Evolutionary conservation across 805 yeast genomes (phyloP), one percentile per base, ranked within the genome.

Genomic region (Scheffersomyces amazonensis): DNA sequence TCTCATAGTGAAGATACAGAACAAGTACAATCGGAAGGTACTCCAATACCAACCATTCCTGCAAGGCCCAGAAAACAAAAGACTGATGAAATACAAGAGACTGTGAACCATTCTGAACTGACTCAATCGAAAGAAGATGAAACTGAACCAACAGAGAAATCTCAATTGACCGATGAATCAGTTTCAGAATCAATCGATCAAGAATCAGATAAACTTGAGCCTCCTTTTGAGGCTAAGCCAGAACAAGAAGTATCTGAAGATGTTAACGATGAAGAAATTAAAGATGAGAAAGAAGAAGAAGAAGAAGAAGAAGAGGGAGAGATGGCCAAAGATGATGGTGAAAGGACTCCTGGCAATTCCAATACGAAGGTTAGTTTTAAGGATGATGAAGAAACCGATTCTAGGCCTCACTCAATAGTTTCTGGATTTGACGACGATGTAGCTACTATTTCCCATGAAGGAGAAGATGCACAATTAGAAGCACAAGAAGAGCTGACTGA

Each of bases 271-370:
- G 9, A 20, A 20, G 22, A 20, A 20, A 20, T 20, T 20, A 6
- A 20, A 17, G 35, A 16, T 20, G 7, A 8, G 5, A 17, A 8
- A 9, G 17, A 32, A 18, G 35, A 6, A 20, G 32, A 32, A 8
- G 13, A 18, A 13, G 34, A 16, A 8, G 34, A 13, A 16, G 34
- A 16, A 24, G 31, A n/a, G n/a, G n/a, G n/a, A n/a, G n/a, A n/a
- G n/a, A n/a, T n/a, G n/a, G n/a, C n/a, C n/a, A n/a, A 31, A 8
- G 24, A 32, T 11, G 66, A 60, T 40, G 66, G 65, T 1, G 66
- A 62, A 17, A 56, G 49, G 31, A 62, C 66, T 2, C 66, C 68
- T 2, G 63, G 60, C 2, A 61, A 56, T 27, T 46, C 62, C 1
- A 56, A 53, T 12, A 59, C 62, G 1, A 62, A 57, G 35, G 44